Conservation (phyloP, 1,284 basidiomycete genomes). For the Pterulicium gracile region DNA sequence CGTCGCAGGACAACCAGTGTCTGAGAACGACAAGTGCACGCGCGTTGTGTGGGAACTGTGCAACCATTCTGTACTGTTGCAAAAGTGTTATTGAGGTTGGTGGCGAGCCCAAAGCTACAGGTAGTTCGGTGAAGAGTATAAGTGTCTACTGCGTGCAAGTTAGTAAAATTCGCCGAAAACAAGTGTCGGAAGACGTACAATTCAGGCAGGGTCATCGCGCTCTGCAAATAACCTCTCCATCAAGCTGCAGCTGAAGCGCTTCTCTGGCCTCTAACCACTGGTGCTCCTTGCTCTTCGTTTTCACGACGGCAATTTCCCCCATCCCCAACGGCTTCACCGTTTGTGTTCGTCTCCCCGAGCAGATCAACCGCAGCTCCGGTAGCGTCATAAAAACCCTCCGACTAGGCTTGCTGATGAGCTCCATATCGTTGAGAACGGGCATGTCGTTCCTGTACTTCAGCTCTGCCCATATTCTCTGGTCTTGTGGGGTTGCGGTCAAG, state of each 20-base stretch:
- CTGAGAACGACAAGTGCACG: too few relatives aligned
- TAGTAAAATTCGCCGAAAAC: too few relatives aligned
- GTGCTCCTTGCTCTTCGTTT: constrained; percentile 56
- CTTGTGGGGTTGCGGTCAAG: constrained; percentile 37
- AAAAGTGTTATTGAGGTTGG: too few relatives aligned
- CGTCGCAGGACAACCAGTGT: too few relatives aligned
- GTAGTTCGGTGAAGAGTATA: too few relatives aligned
- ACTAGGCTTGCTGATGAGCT: constrained; percentile 66
- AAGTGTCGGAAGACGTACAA: too few relatives aligned
- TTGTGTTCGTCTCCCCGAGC: constrained; percentile 62
- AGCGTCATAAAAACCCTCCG: constrained; percentile 65
- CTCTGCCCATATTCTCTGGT: constrained; percentile 78
- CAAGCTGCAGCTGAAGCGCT: constrained; percentile 49
- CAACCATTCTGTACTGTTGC: too few relatives aligned
- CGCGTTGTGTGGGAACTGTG: too few relatives aligned
- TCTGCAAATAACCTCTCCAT: constrained; percentile 68
- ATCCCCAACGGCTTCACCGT: constrained; percentile 66
- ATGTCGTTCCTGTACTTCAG: constrained; percentile 84
- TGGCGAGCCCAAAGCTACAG: too few relatives aligned
- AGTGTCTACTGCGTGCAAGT: too few relatives aligned
- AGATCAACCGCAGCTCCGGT: constrained; percentile 63
- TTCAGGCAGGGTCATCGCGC: constrained; percentile 31
- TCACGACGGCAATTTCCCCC: constrained; percentile 81
- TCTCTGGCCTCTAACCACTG: constrained; percentile 69
- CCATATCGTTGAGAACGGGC: constrained; percentile 68